These are phyloP conservation scores for Apiotrichum domesticum DNA, from an alignment of 1,284 basidiomycete species.

Conservation along the genomic window DNA sequence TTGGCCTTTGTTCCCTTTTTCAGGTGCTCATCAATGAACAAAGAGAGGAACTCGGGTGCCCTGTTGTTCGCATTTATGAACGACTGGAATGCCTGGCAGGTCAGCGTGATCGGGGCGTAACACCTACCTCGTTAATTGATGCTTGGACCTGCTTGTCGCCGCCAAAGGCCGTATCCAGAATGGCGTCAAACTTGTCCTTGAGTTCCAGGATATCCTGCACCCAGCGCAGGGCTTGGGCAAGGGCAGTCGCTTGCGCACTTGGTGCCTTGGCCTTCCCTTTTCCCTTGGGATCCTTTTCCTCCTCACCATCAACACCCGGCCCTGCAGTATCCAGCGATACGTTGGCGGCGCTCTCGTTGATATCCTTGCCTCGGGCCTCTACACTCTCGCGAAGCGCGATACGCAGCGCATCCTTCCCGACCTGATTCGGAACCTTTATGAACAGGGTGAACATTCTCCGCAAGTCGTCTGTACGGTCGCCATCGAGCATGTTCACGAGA, in stretches of 20 bases:
- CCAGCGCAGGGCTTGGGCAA: conserved; percentile 73
- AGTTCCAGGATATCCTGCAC: conserved; percentile 86
- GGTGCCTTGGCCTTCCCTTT: conserved; percentile 57
- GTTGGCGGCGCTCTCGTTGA: conserved; percentile 58
- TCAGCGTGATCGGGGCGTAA: neutral
- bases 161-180: conserved; percentile 67
- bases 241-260: conserved; percentile 26
- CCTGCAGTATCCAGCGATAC: conserved; percentile 29
- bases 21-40: conserved; percentile 96
- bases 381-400: conserved; percentile 70
- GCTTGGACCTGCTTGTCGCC: conserved; percentile 75
- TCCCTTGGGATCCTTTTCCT: conserved; percentile 48
- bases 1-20: conserved; percentile 97
- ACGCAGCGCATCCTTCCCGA: conserved; percentile 62
- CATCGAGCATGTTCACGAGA: conserved; percentile 79
- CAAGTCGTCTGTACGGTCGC: conserved; percentile 70
- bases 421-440: conserved; percentile 56
- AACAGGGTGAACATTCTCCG: conserved; percentile 76
- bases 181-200: conserved; percentile 80
- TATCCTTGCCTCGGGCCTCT: conserved; percentile 66
- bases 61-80: conserved; percentile 88
- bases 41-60: conserved; percentile 87
- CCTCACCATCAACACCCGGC: conserved; percentile 30
- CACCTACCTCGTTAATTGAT: conserved; percentile 72
- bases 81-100: conserved; percentile 72